Conservation (phyloP, 495 filamentous ascomycete species). For the Aspergillus wentii region DNA sequence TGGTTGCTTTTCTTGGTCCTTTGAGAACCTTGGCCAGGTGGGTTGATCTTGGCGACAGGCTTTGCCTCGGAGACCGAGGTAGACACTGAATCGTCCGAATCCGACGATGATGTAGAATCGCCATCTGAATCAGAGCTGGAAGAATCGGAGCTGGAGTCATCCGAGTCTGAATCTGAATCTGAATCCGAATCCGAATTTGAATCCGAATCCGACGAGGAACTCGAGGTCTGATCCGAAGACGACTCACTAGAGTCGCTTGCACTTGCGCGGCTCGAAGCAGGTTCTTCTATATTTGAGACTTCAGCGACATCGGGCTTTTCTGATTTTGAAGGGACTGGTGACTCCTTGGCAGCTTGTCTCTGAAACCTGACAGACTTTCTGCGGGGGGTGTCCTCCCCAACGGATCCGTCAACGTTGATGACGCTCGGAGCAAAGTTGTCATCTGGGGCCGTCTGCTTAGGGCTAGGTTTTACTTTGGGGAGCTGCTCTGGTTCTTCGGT, state of each 20-base stretch:
- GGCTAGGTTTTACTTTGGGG: too few species aligned
- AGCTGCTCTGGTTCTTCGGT: too few species aligned
- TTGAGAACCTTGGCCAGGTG: constrained; percentile 39
- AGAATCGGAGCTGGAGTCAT: constrained; percentile 22
- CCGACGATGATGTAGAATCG: constrained; percentile 10
- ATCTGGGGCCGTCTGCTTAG: too few species aligned
- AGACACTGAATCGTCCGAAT: constrained; percentile 25
- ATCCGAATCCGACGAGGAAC: constrained; percentile 9
- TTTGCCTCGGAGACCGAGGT: constrained; percentile 26
- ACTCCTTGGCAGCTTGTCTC: neutral
- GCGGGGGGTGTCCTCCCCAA: too few species aligned
- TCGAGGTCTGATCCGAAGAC: constrained; percentile 11
- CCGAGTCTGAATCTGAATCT: constrained; percentile 8
- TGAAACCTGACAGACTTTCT: neutral
- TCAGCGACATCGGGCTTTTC: constrained; percentile 1
- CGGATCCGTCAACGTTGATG: too few species aligned
- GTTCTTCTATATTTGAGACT: neutral
- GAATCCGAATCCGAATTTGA: constrained; percentile 17
- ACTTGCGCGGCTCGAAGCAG: constrained; percentile 2
- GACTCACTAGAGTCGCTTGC: constrained; percentile 14
- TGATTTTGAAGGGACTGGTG: constrained; percentile 1
- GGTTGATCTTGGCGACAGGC: constrained; percentile 11
- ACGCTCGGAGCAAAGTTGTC: too few species aligned
- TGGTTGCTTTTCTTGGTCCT: constrained; percentile 52
- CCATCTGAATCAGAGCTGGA: constrained; percentile 13